Conservation (phyloP, 2,329 filamentous ascomycete genomes). For the Ophiocordyceps polyrhachis-furcata region DNA sequence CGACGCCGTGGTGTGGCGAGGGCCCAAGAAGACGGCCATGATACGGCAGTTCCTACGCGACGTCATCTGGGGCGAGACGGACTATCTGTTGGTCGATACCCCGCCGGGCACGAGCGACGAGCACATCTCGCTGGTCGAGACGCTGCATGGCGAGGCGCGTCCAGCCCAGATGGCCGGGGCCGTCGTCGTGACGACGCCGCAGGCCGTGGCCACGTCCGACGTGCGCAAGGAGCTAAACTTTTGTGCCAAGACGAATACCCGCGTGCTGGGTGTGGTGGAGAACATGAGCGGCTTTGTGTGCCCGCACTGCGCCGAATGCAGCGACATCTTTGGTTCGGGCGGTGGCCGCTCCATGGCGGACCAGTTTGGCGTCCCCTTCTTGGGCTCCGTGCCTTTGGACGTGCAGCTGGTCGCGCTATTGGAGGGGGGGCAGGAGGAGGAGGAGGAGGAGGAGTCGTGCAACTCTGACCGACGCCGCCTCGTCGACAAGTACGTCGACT, state of each 20-base stretch:
- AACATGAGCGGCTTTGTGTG: constrained; percentile 95
- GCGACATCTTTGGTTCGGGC: constrained; percentile 81
- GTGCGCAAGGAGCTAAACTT: constrained; percentile 93
- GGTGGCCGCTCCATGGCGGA: constrained; percentile 78
- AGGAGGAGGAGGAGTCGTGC: constrained; percentile 29
- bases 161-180: constrained; percentile 63
- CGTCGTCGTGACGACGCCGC: constrained; percentile 88
- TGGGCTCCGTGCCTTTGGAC: constrained; percentile 82
- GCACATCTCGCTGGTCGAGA: constrained; percentile 88
- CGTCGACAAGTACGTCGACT: constrained; percentile 54
- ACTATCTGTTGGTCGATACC: constrained; percentile 88
- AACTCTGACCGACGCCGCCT: constrained; percentile 17
- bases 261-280: constrained; percentile 76
- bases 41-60: constrained; percentile 89
- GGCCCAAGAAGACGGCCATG: constrained; percentile 98
- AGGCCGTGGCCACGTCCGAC: constrained; percentile 83
- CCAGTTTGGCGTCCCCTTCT: constrained; percentile 67
- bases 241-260: constrained; percentile 64
- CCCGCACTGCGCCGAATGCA: constrained; percentile 64
- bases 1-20: constrained; percentile 92
- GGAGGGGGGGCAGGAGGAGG: constrained; percentile 51
- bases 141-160: constrained; percentile 44
- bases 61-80: constrained; percentile 72
- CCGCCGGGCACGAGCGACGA: constrained; percentile 93
- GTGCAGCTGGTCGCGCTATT: constrained; percentile 77